These are phyloP conservation scores for Metschnikowia arizonensis DNA, from an alignment of 805 yeast genomes.

Conservation along the genomic window DNA sequence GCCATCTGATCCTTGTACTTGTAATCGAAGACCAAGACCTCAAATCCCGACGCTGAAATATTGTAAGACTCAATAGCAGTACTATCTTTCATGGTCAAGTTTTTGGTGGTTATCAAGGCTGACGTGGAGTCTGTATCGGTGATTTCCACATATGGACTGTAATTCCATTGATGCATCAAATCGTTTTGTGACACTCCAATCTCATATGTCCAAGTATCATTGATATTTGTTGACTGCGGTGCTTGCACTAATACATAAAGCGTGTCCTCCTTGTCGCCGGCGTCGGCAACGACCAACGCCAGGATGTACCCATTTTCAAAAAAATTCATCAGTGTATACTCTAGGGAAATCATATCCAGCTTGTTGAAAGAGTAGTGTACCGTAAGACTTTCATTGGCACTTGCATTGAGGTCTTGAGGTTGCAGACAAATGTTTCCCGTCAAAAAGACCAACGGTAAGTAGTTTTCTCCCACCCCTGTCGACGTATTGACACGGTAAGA, in stretches of 20 bases:
- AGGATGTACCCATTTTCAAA: conserved; percentile 37
- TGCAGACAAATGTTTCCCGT: conserved; percentile 49
- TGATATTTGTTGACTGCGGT: conserved; percentile 34
- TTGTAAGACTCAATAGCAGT: conserved; percentile 17
- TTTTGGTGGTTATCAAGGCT: conserved; percentile 62
- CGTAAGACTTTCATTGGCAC: conserved; percentile 25
- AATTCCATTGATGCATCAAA: conserved; percentile 68
- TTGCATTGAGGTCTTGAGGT: conserved; percentile 22
- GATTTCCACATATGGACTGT: conserved; percentile 47
- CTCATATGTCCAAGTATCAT: conserved; percentile 56
- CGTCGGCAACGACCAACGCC: conserved; percentile 36
- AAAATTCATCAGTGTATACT: conserved; percentile 25
- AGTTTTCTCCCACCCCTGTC: conserved; percentile 42
- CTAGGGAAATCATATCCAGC: conserved; percentile 28
- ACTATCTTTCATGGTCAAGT: conserved; percentile 27
- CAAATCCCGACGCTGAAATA: conserved; percentile 28
- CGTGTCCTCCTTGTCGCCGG: conserved; percentile 6
- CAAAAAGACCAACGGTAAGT: conserved; percentile 45
- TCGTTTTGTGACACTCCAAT: conserved; percentile 63
- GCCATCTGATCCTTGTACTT: conserved; percentile 33
- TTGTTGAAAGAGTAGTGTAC: conserved; percentile 40
- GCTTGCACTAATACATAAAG: conserved; percentile 40
- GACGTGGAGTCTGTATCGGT: conserved; percentile 69
- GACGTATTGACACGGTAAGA: conserved; percentile 43
- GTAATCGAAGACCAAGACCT: conserved; percentile 46